Evolutionary conservation across 441 rosid species (phyloP), one percentile per base, ranked within the genome.

Genomic region (Bruguiera hainesii): DNA sequence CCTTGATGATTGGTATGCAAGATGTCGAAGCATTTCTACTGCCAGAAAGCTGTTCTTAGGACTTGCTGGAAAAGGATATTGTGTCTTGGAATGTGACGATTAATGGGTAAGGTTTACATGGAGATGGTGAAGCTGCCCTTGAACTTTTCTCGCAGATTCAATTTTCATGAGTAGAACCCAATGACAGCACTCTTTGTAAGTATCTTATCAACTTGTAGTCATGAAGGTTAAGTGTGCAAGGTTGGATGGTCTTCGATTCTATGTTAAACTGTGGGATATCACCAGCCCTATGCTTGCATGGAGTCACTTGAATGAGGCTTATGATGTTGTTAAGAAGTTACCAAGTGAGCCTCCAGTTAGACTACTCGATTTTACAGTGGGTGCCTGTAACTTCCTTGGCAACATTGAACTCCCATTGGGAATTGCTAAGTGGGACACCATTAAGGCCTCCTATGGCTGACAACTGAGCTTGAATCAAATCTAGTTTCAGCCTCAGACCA

Each of bases 231-330:
- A 58, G 79, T 11, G 83, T 84, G 21, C 79, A 80, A 65, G 93
- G 85, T 26, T 78, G 80, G 70, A 56, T 57, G 25, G 75, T 85
- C 57, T 87, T 89, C 71, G 71, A 82, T 62, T 65, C 85, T 15
- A 87, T 87, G 92, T 49, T 68, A 2, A 69, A 78, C 42, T 79
- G 78, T 66, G 79, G 75, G 37, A 26, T 81, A 21, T 68, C 72
- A 61, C 86, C 90, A 50, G 81, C 98, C 87, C 56, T 87, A 87
- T 77, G 87, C 90, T 29, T 84, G 90, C 71, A 70, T 88, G 80
- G 89, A 85, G 85, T 49, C 80, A 79, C 64, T 79, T 88, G 57
- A 71, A 79, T 2, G 96, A 85, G 70, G 97, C 97, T 21, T 74
- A 76, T 62, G 85, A 81, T 30, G 75, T 88, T 66, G 78, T 91